Conservation (phyloP, 2,329 filamentous ascomycete genomes). For the Boeremia lycopersici region DNA sequence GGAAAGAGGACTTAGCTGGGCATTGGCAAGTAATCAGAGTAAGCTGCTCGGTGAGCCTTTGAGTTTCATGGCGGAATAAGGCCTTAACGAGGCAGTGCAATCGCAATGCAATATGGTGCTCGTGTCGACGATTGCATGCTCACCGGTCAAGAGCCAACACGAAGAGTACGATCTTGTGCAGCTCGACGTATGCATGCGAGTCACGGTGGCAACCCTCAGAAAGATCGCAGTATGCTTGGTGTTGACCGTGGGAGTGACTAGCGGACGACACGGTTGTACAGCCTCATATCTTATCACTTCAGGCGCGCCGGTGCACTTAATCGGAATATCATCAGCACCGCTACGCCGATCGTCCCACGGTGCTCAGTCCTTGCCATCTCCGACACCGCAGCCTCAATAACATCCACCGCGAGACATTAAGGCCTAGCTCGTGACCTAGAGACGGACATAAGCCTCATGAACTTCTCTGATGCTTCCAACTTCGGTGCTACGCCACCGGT, state of each 20-base stretch:
- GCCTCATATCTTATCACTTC: constrained; percentile 6
- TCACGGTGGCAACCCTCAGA: constrained; percentile 5
- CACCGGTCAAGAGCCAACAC: constrained; percentile 15
- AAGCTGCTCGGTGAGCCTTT: constrained; percentile 7
- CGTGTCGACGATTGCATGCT: background rate
- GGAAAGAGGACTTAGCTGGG: background rate
- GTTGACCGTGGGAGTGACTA: constrained; percentile 1
- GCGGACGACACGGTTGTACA: constrained; percentile 6
- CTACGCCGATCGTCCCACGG: constrained; percentile 4
- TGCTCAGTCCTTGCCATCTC: constrained; percentile 5
- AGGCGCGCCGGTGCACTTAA: constrained; percentile 4
- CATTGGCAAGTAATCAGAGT: background rate
- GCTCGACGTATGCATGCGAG: background rate
- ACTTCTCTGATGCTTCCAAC: constrained; percentile 15
- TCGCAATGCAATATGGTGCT: background rate
- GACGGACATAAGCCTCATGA: constrained; percentile 11
- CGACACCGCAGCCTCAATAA: constrained; percentile 4
- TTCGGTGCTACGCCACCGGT: constrained; percentile 14
- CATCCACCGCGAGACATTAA: constrained; percentile 1
- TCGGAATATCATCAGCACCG: background rate
- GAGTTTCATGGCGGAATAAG: background rate
- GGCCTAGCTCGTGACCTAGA: background rate
- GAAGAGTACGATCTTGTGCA: constrained; percentile 6
- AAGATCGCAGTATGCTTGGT: background rate
- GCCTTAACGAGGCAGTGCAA: constrained; percentile 13